A percentile compares a stretch with the other conserved stretches of the same genome.
phyloP scores from a whole-genome alignment of 257 asterid genomes.

The Solanum virginianum region DNA sequence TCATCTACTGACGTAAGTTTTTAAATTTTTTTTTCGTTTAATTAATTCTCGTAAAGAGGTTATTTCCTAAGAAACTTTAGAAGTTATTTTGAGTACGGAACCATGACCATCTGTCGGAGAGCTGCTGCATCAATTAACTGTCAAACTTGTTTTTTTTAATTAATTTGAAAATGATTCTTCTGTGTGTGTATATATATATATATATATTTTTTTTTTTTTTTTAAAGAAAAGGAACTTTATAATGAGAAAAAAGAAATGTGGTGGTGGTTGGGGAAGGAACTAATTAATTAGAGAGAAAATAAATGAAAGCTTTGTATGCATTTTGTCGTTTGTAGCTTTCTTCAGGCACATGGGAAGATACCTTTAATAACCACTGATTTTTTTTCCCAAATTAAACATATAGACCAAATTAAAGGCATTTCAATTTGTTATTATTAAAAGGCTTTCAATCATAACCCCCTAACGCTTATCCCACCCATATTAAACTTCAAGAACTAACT shows the following conservation, averaged over 20 bases:
- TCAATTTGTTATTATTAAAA: background rate
- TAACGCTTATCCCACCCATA: background rate
- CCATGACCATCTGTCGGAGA: background rate
- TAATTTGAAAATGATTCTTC: background rate
- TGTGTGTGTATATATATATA: background rate
- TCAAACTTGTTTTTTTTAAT: background rate
- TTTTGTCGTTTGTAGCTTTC: background rate
- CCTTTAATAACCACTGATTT: conserved; percentile 17
- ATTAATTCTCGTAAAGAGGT: background rate
- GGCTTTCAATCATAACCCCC: background rate
- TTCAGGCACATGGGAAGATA: conserved; percentile 33
- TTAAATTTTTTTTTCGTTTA: background rate
- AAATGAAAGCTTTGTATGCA: background rate
- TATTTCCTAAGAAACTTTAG: background rate
- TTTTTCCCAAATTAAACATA: background rate
- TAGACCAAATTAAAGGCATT: conserved; percentile 7
- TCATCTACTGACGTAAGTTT: too few species aligned
- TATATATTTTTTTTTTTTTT: too few species aligned
- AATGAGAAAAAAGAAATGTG: background rate
- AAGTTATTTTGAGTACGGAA: background rate
- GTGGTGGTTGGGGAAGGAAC: background rate
- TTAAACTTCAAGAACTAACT: background rate
- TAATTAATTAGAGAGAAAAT: background rate
- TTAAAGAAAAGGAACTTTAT: background rate
- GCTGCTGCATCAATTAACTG: background rate